Evolutionary conservation across 805 yeast genomes (phyloP).

Genomic region (Saccharomycopsis javanensis): DNA sequence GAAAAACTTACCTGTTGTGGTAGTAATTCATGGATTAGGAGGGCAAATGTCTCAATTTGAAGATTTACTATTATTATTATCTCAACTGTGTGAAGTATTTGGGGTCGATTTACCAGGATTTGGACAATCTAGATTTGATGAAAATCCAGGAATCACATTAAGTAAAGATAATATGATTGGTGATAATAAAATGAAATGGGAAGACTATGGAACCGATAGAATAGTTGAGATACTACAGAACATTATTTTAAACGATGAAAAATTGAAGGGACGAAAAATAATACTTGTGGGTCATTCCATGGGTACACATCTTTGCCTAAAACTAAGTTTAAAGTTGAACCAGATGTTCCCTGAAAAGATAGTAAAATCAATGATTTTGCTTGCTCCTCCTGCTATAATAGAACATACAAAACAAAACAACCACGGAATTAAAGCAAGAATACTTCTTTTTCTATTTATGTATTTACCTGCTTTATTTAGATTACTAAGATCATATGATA

Average conservation of each 20-base stretch:
- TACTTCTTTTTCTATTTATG: background rate
- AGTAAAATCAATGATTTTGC: constrained; percentile 35
- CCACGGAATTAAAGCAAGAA: background rate
- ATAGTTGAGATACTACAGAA: constrained; percentile 10
- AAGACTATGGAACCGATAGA: constrained; percentile 15
- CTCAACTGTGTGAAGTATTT: constrained; percentile 52
- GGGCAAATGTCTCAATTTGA: constrained; percentile 86
- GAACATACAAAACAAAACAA: background rate
- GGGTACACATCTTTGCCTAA: constrained; percentile 52
- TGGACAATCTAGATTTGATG: constrained; percentile 34
- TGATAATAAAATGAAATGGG: constrained; percentile 2
- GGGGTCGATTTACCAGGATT: constrained; percentile 85
- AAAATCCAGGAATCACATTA: constrained; percentile 8
- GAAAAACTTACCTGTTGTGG: constrained; percentile 44
- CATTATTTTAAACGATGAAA: constrained; percentile 19
- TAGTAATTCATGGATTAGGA: constrained; percentile 82
- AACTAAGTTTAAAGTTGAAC: constrained; percentile 31
- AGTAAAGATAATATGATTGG: constrained; percentile 13
- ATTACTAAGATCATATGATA: constrained; percentile 45
- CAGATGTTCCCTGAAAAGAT: constrained; percentile 17
- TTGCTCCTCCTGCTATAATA: constrained; percentile 37
- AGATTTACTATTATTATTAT: constrained; percentile 46
- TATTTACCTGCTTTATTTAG: constrained; percentile 33
- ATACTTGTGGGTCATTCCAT: constrained; percentile 62
- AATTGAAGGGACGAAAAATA: constrained; percentile 21